Conservation (phyloP, 345 rosid genomes). For the Brassica carinata region DNA sequence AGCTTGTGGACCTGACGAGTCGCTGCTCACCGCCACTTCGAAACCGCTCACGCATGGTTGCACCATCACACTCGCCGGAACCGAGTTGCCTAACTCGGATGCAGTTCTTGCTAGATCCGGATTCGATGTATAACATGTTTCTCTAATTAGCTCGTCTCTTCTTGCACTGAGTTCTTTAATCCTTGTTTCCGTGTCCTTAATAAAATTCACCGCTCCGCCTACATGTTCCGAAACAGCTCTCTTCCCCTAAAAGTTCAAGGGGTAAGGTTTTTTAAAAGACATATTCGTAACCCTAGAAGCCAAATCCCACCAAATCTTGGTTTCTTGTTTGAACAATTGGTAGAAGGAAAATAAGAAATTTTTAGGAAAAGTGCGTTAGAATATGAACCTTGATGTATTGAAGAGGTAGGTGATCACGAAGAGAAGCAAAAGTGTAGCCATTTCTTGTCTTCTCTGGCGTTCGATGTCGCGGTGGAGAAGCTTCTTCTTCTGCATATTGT, state of each 20-base stretch:
- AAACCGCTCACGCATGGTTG: slow-evolving; percentile 46
- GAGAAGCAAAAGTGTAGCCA: slow-evolving; percentile 45
- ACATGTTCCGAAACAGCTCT: slow-evolving; percentile 55
- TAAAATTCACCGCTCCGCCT: slow-evolving; percentile 48
- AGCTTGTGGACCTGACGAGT: slow-evolving; percentile 34
- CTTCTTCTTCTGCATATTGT: slow-evolving; percentile 37
- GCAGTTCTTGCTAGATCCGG: slow-evolving; percentile 4
- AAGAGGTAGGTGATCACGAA: slow-evolving; percentile 44
- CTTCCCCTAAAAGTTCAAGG: slow-evolving; percentile 42
- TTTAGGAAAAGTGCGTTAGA: background rate
- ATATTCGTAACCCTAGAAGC: slow-evolving; percentile 32
- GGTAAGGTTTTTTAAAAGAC: background rate
- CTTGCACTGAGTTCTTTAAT: slow-evolving; percentile 36
- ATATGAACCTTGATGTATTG: slow-evolving; percentile 41
- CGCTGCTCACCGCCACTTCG: slow-evolving; percentile 44
- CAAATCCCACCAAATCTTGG: slow-evolving; percentile 27
- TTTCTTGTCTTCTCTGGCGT: slow-evolving; percentile 48
- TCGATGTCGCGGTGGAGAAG: slow-evolving; percentile 44
- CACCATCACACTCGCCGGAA: slow-evolving; percentile 33
- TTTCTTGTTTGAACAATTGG: slow-evolving; percentile 3
- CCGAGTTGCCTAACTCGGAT: slow-evolving; percentile 10
- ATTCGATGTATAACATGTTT: background rate
- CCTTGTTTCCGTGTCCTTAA: slow-evolving; percentile 42
- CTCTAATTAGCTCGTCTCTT: slow-evolving; percentile 43
- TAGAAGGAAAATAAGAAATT: background rate